A percentile compares a stretch with the other conserved stretches of the same genome.
Evolutionary conservation across 345 rosid genomes (phyloP).

Genomic region (Rhizophora apiculata): DNA sequence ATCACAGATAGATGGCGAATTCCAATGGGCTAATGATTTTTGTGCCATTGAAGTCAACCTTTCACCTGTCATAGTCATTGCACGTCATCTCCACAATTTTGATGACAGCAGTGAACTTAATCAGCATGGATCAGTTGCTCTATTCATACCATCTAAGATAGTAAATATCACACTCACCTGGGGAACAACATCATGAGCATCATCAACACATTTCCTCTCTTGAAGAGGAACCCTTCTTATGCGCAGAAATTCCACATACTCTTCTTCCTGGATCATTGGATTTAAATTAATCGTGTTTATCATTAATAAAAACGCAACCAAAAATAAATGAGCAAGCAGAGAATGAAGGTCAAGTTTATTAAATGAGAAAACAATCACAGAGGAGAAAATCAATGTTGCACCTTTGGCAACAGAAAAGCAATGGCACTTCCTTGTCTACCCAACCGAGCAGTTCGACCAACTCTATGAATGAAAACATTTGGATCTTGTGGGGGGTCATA

Average conservation of each 20-base stretch:
- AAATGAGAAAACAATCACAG: background rate
- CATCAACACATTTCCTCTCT: slow-evolving; percentile 49
- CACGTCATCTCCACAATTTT: background rate
- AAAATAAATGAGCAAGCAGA: background rate
- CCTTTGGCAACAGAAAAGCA: slow-evolving; percentile 76
- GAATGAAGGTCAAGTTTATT: background rate
- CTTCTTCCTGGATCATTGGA: slow-evolving; percentile 63
- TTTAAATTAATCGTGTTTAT: slow-evolving; percentile 4
- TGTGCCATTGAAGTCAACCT: no score
- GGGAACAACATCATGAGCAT: slow-evolving; percentile 63
- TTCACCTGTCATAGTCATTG: no score
- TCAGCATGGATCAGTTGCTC: background rate
- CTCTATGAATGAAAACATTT: slow-evolving; percentile 83
- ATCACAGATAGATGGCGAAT: background rate
- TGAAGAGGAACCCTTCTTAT: slow-evolving; percentile 71
- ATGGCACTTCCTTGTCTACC: slow-evolving; percentile 78
- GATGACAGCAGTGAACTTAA: slow-evolving; percentile 1
- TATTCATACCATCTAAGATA: background rate
- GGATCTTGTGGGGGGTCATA: slow-evolving; percentile 97
- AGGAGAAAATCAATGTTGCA: slow-evolving; percentile 16
- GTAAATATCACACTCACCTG: slow-evolving; percentile 37
- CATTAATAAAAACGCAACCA: background rate
- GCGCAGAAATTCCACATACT: slow-evolving; percentile 74
- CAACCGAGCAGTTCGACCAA: slow-evolving; percentile 87
- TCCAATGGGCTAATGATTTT: no score